Evolutionary conservation across 1,284 basidiomycete species (phyloP), one percentile per base, ranked within the genome.

Genomic region (Irpex lacteus): DNA sequence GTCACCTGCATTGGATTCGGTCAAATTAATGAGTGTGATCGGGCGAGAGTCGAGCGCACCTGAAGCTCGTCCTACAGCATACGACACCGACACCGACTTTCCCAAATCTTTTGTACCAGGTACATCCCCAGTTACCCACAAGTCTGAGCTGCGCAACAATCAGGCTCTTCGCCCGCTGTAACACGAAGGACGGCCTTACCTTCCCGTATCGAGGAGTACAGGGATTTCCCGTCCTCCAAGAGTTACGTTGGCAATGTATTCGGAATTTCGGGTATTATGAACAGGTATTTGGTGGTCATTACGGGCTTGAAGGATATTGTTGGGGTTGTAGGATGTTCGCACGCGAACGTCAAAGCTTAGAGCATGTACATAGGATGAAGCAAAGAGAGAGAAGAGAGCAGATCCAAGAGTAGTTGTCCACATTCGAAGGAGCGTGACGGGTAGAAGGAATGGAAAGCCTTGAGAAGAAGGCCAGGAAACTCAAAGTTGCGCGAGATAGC

Each of bases 1-100:
- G 65, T 86, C 75, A 50, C 90, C 90, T 90, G 70, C 54, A n/a
- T 61, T 0, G 11, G 13, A 8, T 13, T 63, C 26, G 62, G 55
- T 34, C 52, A 52, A 54, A 26, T 36, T 50, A 8, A 21, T 60
- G 36, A 5, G 40, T 26, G 26, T 2, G 7, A 26, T 40, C 34
- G 26, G 4, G 26, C n/a, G 19, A 36, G 26, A 26, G 26, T 26
- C 26, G 26, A 2, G 75, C 78, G 53, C 67, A 89, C 90, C 90
- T 66, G 76, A 67, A 9, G 88, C 89, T 56, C 77, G 79, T 55
- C 90, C 90, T 32, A 91, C 84, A 5, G 90, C 91, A 70, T 92
- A 92, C 4, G 78, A 74, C 13, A 92, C 73, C 1, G 83, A 82
- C 9, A 86, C 71, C 3, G 80, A 72, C 62, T 84, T 81, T n/a